A percentile compares a stretch with the other conserved stretches of the same genome.
Conservation (phyloP, 257 asterid genomes). For the Voacanga thouarsii region DNA sequence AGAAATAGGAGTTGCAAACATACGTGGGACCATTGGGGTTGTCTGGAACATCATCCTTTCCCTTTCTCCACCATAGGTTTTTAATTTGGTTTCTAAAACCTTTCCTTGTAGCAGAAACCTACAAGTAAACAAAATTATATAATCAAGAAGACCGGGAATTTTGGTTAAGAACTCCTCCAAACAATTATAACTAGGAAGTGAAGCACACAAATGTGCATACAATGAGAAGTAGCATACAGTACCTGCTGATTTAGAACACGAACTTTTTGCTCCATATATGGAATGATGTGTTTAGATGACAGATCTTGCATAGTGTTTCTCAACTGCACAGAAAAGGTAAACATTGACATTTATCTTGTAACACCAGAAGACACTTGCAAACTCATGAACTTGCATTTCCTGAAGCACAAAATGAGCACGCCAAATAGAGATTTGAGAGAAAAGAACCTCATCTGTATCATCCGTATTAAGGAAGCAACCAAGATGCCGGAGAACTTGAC, state of each 20-base stretch:
- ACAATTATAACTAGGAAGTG: neutral
- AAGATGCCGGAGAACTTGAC: conserved; percentile 42
- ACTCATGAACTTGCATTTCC: neutral
- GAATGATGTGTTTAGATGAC: conserved; percentile 87
- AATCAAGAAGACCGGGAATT: conserved; percentile 6
- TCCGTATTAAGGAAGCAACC: conserved; percentile 69
- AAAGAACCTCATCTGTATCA: conserved; percentile 76
- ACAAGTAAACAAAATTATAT: conserved; percentile 22
- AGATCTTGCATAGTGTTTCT: conserved; percentile 72
- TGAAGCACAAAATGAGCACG: neutral
- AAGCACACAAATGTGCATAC: conserved; percentile 14
- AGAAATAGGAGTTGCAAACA: conserved; percentile 27
- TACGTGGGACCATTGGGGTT: conserved; percentile 63
- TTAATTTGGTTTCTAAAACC: conserved; percentile 98
- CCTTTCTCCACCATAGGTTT: conserved; percentile 99
- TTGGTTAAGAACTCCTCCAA: conserved; percentile 1
- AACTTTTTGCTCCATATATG: conserved; percentile 92
- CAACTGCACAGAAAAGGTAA: conserved; percentile 49
- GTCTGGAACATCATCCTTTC: conserved; percentile 86
- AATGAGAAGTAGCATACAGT: conserved; percentile 16
- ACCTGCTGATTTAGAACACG: conserved; percentile 95
- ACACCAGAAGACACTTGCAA: neutral
- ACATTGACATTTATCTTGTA: conserved; percentile 4
- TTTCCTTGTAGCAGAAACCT: conserved; percentile 97
- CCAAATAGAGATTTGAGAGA: neutral